Conservation (phyloP, 139 green algal genomes). For the Nannochloris sp. region DNA sequence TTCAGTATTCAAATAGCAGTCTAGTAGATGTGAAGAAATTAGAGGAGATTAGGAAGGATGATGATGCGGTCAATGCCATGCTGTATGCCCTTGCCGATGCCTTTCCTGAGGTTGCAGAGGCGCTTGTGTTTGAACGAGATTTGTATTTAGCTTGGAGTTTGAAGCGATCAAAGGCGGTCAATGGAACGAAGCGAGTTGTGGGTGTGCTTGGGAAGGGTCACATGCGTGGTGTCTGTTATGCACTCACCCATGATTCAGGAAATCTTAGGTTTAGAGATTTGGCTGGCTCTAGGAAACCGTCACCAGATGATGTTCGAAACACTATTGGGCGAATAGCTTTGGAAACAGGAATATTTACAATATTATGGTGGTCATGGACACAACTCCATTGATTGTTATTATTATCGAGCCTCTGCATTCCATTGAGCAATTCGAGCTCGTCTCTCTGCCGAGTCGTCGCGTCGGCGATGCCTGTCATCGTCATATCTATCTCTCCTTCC, state of each 20-base stretch:
- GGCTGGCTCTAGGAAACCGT: not conserved
- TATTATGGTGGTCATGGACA: not conserved
- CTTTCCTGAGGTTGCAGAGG: slow-evolving; percentile 2
- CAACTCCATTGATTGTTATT: not conserved
- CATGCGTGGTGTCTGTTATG: slow-evolving; percentile 45
- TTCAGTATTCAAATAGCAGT: not conserved
- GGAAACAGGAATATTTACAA: slow-evolving; percentile 5
- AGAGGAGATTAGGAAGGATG: slow-evolving; percentile 14
- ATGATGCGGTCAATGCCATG: slow-evolving; percentile 36
- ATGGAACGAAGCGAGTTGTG: slow-evolving; percentile 47
- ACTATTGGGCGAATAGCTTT: not conserved
- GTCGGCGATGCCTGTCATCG: slow-evolving; percentile 2
- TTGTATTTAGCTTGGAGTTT: slow-evolving; percentile 66
- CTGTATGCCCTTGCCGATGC: slow-evolving; percentile 1
- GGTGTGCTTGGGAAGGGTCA: slow-evolving; percentile 67
- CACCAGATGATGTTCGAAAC: not conserved
- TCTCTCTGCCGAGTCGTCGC: slow-evolving; percentile 54
- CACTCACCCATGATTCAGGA: slow-evolving; percentile 24
- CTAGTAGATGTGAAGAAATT: not conserved
- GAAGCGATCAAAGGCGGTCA: slow-evolving; percentile 65
- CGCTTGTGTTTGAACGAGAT: slow-evolving; percentile 60
- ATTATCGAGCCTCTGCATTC: slow-evolving; percentile 32
- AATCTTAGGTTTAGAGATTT: slow-evolving; percentile 11
- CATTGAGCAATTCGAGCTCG: slow-evolving; percentile 62
- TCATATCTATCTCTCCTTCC: not conserved